Evolutionary conservation across 2,329 filamentous ascomycete species (phyloP).

Genomic region (Nothophoma quercina): DNA sequence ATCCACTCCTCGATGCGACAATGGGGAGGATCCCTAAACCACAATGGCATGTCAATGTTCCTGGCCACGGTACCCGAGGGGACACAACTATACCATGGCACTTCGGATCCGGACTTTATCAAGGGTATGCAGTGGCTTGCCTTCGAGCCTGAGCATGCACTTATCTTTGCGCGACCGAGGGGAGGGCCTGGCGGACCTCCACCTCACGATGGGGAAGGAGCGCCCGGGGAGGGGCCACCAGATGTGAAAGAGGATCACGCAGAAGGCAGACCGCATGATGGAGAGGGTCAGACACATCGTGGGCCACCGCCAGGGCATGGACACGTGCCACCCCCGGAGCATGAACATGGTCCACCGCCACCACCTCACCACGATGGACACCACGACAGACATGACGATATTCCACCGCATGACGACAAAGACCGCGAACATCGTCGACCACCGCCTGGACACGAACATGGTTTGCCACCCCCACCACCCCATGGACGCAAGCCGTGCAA

Average conservation of each 20-base stretch:
- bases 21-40: conserved; percentile 75
- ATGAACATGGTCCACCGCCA: neutral
- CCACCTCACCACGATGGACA: neutral
- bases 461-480: neutral
- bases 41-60: conserved; percentile 79
- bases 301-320: neutral
- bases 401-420: neutral
- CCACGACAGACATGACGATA: neutral
- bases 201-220: conserved; percentile 7
- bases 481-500: neutral
- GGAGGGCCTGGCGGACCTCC: conserved; percentile 2
- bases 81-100: conserved; percentile 74
- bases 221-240: neutral
- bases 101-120: conserved; percentile 55
- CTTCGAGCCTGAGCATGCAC: conserved; percentile 78
- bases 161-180: conserved; percentile 63
- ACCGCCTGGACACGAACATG: neutral
- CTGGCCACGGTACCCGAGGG: conserved; percentile 69
- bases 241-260: neutral
- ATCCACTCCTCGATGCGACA: conserved; percentile 76
- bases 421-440: neutral
- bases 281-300: neutral
- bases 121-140: conserved; percentile 73
- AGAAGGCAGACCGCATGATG: neutral
- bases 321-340: neutral